phyloP scores from a whole-genome alignment of 257 asterid genomes.

The Solanum bulbocastanum region DNA sequence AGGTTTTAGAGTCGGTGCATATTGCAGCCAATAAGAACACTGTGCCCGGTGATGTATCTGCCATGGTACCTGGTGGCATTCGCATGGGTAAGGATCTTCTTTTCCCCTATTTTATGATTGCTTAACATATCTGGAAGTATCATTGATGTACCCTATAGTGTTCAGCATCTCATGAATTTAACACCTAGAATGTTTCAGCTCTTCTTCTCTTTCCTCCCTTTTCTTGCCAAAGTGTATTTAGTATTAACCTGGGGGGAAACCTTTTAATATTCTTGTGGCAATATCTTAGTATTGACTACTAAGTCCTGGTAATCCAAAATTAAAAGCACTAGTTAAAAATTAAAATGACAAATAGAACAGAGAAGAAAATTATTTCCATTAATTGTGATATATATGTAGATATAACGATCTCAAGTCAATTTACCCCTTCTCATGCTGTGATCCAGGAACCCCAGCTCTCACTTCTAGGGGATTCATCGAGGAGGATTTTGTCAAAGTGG shows the following conservation, averaged over 20 bases:
- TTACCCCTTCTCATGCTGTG: slow-evolving; percentile 1
- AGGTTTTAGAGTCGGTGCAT: slow-evolving; percentile 84
- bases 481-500: slow-evolving; percentile 81
- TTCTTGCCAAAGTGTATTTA: background rate
- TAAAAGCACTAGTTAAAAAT: background rate
- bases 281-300: background rate
- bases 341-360: background rate
- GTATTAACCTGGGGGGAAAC: background rate
- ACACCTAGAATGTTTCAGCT: background rate
- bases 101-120: background rate
- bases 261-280: background rate
- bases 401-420: background rate
- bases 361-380: background rate
- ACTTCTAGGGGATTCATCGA: slow-evolving; percentile 83
- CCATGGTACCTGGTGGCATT: slow-evolving; percentile 99
- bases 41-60: slow-evolving; percentile 98
- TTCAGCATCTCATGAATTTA: background rate
- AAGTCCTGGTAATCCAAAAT: background rate
- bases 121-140: background rate
- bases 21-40: slow-evolving; percentile 97
- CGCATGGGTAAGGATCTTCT: slow-evolving; percentile 65
- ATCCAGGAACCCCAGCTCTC: slow-evolving; percentile 88
- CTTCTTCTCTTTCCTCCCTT: background rate
- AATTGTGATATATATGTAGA: background rate
- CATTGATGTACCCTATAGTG: background rate